These are phyloP conservation scores for Linnemannia elongata DNA, from an alignment of 192 early-diverging fungal species.

Conservation along the genomic window DNA sequence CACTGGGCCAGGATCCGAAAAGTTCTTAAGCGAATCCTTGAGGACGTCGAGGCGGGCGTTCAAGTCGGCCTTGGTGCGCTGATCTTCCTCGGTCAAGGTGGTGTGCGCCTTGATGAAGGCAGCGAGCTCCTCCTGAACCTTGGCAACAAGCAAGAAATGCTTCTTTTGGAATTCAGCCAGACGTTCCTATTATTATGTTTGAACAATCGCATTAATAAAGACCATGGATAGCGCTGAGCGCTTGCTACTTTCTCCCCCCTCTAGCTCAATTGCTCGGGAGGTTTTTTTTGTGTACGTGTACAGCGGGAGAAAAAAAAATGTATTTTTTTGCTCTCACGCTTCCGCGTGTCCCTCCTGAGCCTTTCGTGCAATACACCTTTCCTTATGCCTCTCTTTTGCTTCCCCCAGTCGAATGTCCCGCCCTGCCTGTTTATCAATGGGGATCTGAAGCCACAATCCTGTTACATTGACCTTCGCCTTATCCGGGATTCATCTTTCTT, in stretches of 20 bases:
- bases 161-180: slow-evolving; percentile 61
- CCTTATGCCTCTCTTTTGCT: neutral
- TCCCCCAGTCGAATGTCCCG: neutral
- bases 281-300: neutral
- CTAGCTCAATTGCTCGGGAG: neutral
- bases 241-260: neutral
- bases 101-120: slow-evolving; percentile 62
- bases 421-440: neutral
- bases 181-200: slow-evolving; percentile 55
- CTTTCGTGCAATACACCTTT: neutral
- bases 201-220: neutral
- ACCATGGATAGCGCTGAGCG: neutral
- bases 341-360: neutral
- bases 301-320: neutral
- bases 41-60: slow-evolving; percentile 77
- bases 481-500: neutral
- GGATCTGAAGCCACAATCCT: slow-evolving; percentile 1
- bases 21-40: slow-evolving; percentile 68
- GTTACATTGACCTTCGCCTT: neutral
- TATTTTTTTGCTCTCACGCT: neutral
- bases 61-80: slow-evolving; percentile 67
- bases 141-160: slow-evolving; percentile 59
- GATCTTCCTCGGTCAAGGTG: slow-evolving; percentile 56
- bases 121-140: slow-evolving; percentile 60
- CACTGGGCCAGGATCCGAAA: slow-evolving; percentile 83